Conservation (phyloP, 192 early-diverging fungal species). For the Backusella luteola region DNA sequence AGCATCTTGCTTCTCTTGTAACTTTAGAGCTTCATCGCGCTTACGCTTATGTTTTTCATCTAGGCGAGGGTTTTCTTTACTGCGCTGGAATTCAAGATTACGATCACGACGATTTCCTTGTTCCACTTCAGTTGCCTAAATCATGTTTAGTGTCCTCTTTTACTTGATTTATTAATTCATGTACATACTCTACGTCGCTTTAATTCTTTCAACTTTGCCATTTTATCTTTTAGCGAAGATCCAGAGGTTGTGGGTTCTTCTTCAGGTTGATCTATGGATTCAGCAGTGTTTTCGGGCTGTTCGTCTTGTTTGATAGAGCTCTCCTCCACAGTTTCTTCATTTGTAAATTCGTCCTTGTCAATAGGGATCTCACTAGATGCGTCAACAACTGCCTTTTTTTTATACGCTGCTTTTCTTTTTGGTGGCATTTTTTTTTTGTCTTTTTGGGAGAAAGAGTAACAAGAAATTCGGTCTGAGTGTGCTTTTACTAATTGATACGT, state of each 20-base stretch:
- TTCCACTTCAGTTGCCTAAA: conserved; percentile 39
- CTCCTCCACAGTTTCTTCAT: background rate
- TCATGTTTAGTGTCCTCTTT: background rate
- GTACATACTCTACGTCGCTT: conserved; percentile 44
- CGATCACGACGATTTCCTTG: conserved; percentile 75
- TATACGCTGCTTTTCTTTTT: background rate
- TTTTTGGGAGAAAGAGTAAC: too few species aligned
- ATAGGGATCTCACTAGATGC: background rate
- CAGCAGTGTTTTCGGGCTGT: background rate
- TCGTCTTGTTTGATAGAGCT: background rate
- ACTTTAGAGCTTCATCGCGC: conserved; percentile 69
- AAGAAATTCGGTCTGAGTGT: too few species aligned
- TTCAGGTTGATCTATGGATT: background rate
- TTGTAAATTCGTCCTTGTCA: background rate
- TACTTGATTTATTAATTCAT: background rate
- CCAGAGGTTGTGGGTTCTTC: background rate
- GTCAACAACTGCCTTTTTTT: background rate
- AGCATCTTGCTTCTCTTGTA: conserved; percentile 59
- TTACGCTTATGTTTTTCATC: conserved; percentile 66
- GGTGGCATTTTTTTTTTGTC: background rate
- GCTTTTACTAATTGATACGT: too few species aligned
- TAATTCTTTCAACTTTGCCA: conserved; percentile 45
- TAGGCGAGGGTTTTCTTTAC: conserved; percentile 63
- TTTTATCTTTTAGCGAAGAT: conserved; percentile 34
- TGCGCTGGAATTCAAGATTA: conserved; percentile 71